Evolutionary conservation across 495 filamentous ascomycete species (phyloP).

Genomic region (Cercophora samala): DNA sequence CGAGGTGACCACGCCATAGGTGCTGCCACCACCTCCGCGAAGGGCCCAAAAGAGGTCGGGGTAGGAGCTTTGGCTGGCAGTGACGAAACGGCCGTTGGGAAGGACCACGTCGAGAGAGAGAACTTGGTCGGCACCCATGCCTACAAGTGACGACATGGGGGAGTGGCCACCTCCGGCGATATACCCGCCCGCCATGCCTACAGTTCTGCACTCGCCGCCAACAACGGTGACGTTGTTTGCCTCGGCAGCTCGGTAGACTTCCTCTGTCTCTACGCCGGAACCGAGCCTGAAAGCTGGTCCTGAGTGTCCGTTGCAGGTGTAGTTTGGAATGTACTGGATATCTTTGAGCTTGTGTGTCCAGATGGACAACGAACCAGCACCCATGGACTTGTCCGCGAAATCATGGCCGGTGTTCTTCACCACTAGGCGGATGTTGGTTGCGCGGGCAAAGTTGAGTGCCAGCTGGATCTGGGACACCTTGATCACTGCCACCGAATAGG

Average conservation of each 20-base stretch:
- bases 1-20: slow-evolving; percentile 59
- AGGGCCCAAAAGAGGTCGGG: slow-evolving; percentile 67
- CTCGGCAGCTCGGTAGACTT: slow-evolving; percentile 45
- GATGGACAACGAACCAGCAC: slow-evolving; percentile 51
- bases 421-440: slow-evolving; percentile 55
- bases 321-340: slow-evolving; percentile 38
- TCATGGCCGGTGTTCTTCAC: slow-evolving; percentile 68
- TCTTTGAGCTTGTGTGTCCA: slow-evolving; percentile 64
- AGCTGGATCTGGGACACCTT: slow-evolving; percentile 57
- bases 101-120: slow-evolving; percentile 55
- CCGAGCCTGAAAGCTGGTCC: slow-evolving; percentile 51
- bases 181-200: slow-evolving; percentile 52
- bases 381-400: slow-evolving; percentile 50
- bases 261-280: slow-evolving; percentile 45
- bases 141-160: slow-evolving; percentile 40
- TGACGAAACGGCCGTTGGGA: slow-evolving; percentile 54
- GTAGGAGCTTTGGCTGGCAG: slow-evolving; percentile 45
- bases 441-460: slow-evolving; percentile 61
- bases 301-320: slow-evolving; percentile 37
- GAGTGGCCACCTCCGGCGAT: slow-evolving; percentile 55
- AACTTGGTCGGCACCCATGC: slow-evolving; percentile 54
- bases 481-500: slow-evolving; percentile 56
- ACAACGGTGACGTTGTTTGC: slow-evolving; percentile 40
- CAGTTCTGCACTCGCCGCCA: slow-evolving; percentile 52
- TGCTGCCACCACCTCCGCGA: slow-evolving; percentile 55